A percentile compares a stretch with the other conserved stretches of the same genome.
phyloP scores from a whole-genome alignment of 1,284 basidiomycete genomes.

The Cystobasidium sp. region DNA sequence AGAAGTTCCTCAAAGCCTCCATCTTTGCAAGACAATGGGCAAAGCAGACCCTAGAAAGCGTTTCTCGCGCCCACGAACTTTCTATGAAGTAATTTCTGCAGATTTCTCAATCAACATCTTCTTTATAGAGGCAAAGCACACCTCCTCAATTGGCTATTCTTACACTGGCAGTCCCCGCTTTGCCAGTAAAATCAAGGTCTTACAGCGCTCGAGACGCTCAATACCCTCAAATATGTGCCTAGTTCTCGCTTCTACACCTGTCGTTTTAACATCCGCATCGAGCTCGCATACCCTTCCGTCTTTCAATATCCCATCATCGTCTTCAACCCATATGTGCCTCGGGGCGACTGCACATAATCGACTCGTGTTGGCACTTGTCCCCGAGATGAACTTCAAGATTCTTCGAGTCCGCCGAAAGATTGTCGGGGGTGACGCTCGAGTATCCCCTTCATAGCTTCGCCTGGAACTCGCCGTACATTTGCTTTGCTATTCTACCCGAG shows the following conservation, averaged over 20 bases:
- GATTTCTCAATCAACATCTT: background rate
- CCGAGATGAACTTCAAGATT: too few relatives aligned
- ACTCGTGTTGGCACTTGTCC: too few relatives aligned
- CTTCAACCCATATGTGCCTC: too few relatives aligned
- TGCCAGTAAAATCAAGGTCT: background rate
- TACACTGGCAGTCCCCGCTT: background rate
- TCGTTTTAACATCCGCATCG: constrained; percentile 2
- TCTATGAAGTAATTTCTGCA: constrained; percentile 16
- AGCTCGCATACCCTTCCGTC: background rate
- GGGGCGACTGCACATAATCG: too few relatives aligned
- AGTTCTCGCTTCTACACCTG: constrained; percentile 1
- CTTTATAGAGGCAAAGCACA: background rate
- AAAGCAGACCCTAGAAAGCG: constrained; percentile 37
- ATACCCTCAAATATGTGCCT: constrained; percentile 13
- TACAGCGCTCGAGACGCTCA: background rate
- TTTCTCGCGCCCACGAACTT: constrained; percentile 40
- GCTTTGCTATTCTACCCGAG: too few relatives aligned
- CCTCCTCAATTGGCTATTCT: background rate
- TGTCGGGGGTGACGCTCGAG: too few relatives aligned
- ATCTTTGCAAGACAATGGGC: constrained; percentile 46
- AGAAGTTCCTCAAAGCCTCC: constrained; percentile 64
- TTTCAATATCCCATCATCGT: too few relatives aligned
- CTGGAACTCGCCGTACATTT: too few relatives aligned
- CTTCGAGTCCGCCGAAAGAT: too few relatives aligned
- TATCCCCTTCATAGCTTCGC: too few relatives aligned